phyloP scores from a whole-genome alignment of 1,284 basidiomycete species.

The Cryptococcus jaspeensis region DNA sequence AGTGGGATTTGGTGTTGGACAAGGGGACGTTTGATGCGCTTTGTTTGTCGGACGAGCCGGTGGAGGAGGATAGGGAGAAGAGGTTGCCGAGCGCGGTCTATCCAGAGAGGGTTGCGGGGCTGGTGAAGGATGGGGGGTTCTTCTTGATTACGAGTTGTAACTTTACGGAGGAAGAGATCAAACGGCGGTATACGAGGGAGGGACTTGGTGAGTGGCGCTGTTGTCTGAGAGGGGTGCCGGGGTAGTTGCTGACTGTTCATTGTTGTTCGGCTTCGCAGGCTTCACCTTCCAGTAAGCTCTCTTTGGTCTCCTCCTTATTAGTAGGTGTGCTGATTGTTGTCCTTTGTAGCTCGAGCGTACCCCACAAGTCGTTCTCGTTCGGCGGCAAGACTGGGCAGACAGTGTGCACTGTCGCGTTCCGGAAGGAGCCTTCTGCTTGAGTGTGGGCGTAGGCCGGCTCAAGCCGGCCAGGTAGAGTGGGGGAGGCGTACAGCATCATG shows the following conservation, averaged over 20 bases:
- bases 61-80: constrained; percentile 28
- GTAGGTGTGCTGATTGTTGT: background rate
- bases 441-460: no score
- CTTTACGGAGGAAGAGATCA: constrained; percentile 52
- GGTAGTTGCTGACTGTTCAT: background rate
- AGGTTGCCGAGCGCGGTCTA: constrained; percentile 46
- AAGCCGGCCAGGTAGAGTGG: no score
- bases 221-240: background rate
- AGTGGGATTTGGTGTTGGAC: constrained; percentile 51
- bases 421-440: constrained; percentile 18
- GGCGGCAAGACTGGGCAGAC: constrained; percentile 48
- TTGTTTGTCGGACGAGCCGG: constrained; percentile 37
- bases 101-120: constrained; percentile 41
- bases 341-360: constrained; percentile 42
- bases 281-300: constrained; percentile 41
- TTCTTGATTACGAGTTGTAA: constrained; percentile 54
- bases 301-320: background rate
- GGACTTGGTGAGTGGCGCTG: constrained; percentile 31
- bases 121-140: constrained; percentile 45
- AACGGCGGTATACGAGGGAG: constrained; percentile 35
- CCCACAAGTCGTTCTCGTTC: constrained; percentile 49
- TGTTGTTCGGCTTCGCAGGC: constrained; percentile 14
- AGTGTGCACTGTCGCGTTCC: constrained; percentile 50
- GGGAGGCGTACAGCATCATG: no score
- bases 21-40: constrained; percentile 52